Conservation (phyloP, 2,329 filamentous ascomycete species). For the Xylariales sp. region DNA sequence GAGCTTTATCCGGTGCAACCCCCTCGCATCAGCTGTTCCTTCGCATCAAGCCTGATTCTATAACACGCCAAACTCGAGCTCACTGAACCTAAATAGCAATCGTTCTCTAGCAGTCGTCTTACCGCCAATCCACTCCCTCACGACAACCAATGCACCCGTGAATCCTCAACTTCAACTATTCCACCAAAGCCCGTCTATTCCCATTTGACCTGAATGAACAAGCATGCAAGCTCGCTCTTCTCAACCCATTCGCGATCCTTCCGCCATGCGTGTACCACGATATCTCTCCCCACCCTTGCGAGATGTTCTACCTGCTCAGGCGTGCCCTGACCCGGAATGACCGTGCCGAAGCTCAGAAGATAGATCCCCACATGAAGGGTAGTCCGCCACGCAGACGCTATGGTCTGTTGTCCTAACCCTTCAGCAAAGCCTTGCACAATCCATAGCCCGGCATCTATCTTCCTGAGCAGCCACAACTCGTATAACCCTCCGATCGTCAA, state of each 20-base stretch:
- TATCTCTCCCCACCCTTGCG: constrained; percentile 42
- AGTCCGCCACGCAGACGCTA: constrained; percentile 46
- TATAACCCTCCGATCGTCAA: constrained; percentile 58
- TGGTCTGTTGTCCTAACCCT: constrained; percentile 43
- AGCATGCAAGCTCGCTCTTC: constrained; percentile 19
- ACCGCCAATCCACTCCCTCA: no score
- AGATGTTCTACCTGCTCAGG: constrained; percentile 40
- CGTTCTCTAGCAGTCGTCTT: no score
- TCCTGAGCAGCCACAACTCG: constrained; percentile 48
- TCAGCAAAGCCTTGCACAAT: constrained; percentile 44
- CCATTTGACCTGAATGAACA: no score
- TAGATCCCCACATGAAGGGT: constrained; percentile 52
- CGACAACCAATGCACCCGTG: no score
- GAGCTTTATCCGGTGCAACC: no score
- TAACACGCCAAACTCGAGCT: no score
- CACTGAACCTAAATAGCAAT: no score
- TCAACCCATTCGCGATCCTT: constrained; percentile 44
- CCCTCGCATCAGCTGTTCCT: no score
- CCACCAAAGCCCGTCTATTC: no score
- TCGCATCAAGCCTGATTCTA: no score
- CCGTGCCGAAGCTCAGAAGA: constrained; percentile 45
- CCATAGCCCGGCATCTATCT: constrained; percentile 46
- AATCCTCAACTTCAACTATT: no score
- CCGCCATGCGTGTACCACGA: constrained; percentile 47
- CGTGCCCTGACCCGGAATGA: constrained; percentile 46